phyloP scores from a whole-genome alignment of 202 grass and related monocot genomes.

The Cymbopogon flexuosus region DNA sequence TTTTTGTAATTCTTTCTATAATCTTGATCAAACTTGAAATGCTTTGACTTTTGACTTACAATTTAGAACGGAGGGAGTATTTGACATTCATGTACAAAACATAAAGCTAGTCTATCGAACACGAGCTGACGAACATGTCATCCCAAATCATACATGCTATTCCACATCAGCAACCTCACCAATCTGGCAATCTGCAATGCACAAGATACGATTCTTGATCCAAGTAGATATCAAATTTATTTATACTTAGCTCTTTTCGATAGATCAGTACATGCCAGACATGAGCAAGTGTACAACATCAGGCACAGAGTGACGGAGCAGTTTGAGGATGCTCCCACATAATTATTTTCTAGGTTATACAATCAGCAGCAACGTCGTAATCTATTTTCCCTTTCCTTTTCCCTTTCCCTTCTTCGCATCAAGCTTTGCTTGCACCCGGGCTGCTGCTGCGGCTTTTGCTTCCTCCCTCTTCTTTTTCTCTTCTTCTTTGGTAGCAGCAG shows the following conservation, averaged over 20 bases:
- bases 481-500: slow-evolving; percentile 78
- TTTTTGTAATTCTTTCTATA: too few relatives aligned
- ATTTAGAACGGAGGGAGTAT: not conserved
- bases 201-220: not conserved
- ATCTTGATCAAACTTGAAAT: too few relatives aligned
- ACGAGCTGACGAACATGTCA: not conserved
- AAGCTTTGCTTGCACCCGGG: slow-evolving; percentile 87
- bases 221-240: not conserved
- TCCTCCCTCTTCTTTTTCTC: slow-evolving; percentile 95
- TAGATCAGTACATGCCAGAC: not conserved
- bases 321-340: too few relatives aligned
- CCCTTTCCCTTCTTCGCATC: slow-evolving; percentile 92
- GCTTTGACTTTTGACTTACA: too few relatives aligned
- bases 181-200: not conserved
- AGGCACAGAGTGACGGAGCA: not conserved
- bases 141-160: too few relatives aligned
- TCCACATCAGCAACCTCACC: too few relatives aligned
- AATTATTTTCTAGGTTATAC: too few relatives aligned
- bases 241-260: not conserved
- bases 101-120: not conserved
- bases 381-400: slow-evolving; percentile 72
- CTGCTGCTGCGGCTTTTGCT: slow-evolving; percentile 72
- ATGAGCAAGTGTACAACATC: not conserved
- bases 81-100: not conserved
- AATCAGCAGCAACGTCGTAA: slow-evolving; percentile 1